Evolutionary conservation across 768 basidiomycete genomes (phyloP).

Genomic region (Hericium erinaceus): DNA sequence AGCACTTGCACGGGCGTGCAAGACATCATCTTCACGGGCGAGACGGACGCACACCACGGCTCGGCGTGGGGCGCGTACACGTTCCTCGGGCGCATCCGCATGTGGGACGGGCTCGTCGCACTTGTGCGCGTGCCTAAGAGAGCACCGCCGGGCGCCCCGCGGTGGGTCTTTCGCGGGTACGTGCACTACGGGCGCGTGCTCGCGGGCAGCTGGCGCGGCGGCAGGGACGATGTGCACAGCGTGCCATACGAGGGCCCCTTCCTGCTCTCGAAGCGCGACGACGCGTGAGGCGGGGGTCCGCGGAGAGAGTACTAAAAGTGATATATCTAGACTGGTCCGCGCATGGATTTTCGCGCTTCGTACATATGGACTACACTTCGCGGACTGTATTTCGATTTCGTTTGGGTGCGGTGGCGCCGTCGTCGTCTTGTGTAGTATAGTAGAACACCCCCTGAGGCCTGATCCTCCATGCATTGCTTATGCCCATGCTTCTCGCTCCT

Average conservation of each 20-base stretch:
- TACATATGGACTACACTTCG: no score
- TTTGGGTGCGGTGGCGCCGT: no score
- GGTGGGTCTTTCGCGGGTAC: constrained; percentile 60
- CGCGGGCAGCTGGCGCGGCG: constrained; percentile 63
- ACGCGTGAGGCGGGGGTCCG: background rate
- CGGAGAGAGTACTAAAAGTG: background rate
- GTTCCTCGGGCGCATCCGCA: constrained; percentile 27
- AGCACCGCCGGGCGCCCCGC: constrained; percentile 10
- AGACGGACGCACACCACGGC: constrained; percentile 37
- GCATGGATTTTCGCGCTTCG: no score
- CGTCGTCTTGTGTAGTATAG: no score
- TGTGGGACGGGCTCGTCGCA: constrained; percentile 30
- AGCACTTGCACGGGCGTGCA: constrained; percentile 41
- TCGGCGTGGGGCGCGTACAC: constrained; percentile 27
- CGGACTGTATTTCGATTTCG: no score
- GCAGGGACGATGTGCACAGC: constrained; percentile 33
- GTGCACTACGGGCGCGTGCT: constrained; percentile 54
- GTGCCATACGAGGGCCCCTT: constrained; percentile 59
- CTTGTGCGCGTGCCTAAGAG: constrained; percentile 23
- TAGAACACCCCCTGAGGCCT: no score
- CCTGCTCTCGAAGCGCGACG: constrained; percentile 38
- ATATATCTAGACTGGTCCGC: background rate
- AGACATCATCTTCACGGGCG: constrained; percentile 55
- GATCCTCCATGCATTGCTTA: no score
- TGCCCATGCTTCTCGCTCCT: no score